Base-by-base conservation (phyloP, 331 rosid genomes). In the Quercus lobata region DNA sequence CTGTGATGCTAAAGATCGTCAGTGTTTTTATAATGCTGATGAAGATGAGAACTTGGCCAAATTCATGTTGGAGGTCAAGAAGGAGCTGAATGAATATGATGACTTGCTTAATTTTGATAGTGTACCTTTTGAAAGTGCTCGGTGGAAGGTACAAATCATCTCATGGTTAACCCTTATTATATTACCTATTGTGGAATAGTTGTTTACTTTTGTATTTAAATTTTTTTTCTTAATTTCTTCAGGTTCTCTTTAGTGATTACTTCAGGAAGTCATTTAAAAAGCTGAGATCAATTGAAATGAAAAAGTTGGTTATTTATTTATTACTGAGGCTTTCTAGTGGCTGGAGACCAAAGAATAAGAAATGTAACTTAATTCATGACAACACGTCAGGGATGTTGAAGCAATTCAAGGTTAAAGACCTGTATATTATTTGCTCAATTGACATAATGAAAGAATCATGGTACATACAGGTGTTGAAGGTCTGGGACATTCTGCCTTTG, bases 181-280 rank as follows among this genome's bases (percentile, higher is more conserved):
- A 4, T 69, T 30, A 30, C 19, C 62, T 21, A 34, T 24, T 7
- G 19, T 15, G 54, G 54, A 8, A 16, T 54, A 15, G 37, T 6
- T 25, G 4, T 53, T 25, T 72, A 34, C 17, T 57, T 46, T 15
- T 69, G 17, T 5, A 10, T 21, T 46, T 46, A 22, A 25, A 53
- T 29, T 27, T 0, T 32, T 16, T 16, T 30, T 79, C 58, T 9
- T 25, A 5, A 22, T 68, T 25, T 80, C 27, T 57, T 24, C 69
- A 91, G 97, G 91, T 91, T 79, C 84, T 80, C 53, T 91, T 88
- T 75, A 86, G 92, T 65, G 90, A 89, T 62, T 72, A 74, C 57
- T 90, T 93, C 76, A 74, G 88, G 5, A 93, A 87, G 81, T 91
- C 96, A 37, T 93, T 93, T 82, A 85, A 80, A 82, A 93, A 78